A percentile compares a stretch with the other conserved stretches of the same genome.
These are phyloP conservation scores for Malus fusca DNA, from an alignment of 306 rosid genomes.

Conservation along the genomic window DNA sequence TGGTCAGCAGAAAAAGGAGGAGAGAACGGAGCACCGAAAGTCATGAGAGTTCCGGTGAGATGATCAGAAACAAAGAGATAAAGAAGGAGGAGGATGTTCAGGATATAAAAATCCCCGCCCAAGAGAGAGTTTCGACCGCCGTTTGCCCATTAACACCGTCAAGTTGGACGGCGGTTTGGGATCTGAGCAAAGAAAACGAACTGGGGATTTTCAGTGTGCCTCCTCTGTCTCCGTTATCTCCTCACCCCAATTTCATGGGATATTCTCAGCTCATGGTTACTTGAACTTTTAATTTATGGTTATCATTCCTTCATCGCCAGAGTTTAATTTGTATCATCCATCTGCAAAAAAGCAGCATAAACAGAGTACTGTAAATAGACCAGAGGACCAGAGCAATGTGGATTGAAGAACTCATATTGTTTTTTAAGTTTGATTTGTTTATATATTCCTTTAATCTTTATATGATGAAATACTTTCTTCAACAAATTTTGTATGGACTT, in stretches of 20 bases:
- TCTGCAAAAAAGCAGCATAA: background rate
- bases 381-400: background rate
- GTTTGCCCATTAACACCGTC: conserved; percentile 40
- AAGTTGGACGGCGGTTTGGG: conserved; percentile 46
- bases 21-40: background rate
- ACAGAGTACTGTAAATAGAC: background rate
- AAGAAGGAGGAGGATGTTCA: background rate
- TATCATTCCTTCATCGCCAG: background rate
- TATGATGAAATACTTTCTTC: background rate
- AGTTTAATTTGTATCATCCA: background rate
- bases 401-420: conserved; percentile 1
- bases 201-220: conserved; percentile 41
- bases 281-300: background rate
- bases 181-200: conserved; percentile 22
- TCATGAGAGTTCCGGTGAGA: background rate
- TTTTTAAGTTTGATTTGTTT: conserved; percentile 4
- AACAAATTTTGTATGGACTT: background rate
- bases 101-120: background rate
- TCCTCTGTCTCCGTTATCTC: conserved; percentile 47
- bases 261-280: conserved; percentile 26
- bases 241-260: conserved; percentile 20
- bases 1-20: background rate
- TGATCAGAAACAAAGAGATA: background rate
- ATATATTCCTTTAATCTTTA: conserved; percentile 1
- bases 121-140: conserved; percentile 1